Percentiles rank a stretch among this genome's conserved stretches.
phyloP scores from a whole-genome alignment of 306 rosid genomes.

The Begonia fuchsioides region DNA sequence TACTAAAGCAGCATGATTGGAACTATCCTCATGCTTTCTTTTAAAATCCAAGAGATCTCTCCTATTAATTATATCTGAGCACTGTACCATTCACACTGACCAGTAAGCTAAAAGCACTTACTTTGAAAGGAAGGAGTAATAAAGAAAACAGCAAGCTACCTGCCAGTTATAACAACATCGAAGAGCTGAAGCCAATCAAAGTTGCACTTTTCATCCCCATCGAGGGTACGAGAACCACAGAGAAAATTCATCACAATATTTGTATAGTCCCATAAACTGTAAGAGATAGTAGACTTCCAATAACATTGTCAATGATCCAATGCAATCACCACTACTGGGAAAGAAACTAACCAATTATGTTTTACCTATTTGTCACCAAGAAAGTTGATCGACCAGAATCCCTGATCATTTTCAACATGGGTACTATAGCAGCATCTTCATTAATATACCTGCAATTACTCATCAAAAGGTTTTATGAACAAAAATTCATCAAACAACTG shows the following conservation, averaged over 20 bases:
- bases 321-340: slow-evolving; percentile 2
- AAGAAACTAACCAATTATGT: not conserved
- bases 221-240: slow-evolving; percentile 31
- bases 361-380: slow-evolving; percentile 92
- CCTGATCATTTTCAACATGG: slow-evolving; percentile 87
- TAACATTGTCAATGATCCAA: slow-evolving; percentile 2
- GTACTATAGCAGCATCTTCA: slow-evolving; percentile 66
- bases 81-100: not conserved
- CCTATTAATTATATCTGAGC: not conserved
- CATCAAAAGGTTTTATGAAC: slow-evolving; percentile 3
- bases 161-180: slow-evolving; percentile 90
- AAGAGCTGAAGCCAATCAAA: slow-evolving; percentile 86
- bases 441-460: slow-evolving; percentile 54
- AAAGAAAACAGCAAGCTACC: slow-evolving; percentile 31
- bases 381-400: slow-evolving; percentile 87
- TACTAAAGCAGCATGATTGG: too few species aligned
- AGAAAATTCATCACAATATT: slow-evolving; percentile 92
- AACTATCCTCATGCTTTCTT: too few species aligned
- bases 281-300: slow-evolving; percentile 4
- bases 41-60: not conserved
- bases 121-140: not conserved
- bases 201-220: slow-evolving; percentile 33
- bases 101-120: not conserved
- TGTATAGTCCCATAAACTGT: slow-evolving; percentile 98
- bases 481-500: not conserved